These are phyloP conservation scores for Xylaria bambusicola DNA, from an alignment of 495 filamentous ascomycete genomes.

Conservation along the genomic window DNA sequence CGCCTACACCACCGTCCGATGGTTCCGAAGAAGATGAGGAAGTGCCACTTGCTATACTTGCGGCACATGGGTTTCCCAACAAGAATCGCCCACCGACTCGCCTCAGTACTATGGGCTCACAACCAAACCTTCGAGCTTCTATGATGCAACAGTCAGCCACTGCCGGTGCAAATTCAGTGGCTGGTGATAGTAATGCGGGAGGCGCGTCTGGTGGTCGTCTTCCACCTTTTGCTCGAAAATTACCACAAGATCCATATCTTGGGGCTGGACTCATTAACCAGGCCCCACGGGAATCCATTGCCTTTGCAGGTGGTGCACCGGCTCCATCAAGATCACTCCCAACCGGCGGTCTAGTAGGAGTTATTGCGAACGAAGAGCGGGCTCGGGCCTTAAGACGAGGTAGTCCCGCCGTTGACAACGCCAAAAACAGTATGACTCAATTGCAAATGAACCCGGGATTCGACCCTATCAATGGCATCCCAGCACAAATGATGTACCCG, in stretches of 20 bases:
- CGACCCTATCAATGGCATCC: constrained; percentile 49
- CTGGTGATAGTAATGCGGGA: constrained; percentile 24
- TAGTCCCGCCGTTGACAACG: constrained; percentile 63
- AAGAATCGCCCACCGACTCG: constrained; percentile 77
- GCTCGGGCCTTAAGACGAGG: constrained; percentile 74
- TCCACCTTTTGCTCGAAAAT: constrained; percentile 82
- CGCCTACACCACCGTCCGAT: constrained; percentile 41
- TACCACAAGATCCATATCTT: constrained; percentile 88
- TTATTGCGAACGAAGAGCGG: constrained; percentile 85
- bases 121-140: constrained; percentile 59
- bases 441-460: constrained; percentile 41
- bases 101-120: constrained; percentile 65
- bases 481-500: constrained; percentile 52
- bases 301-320: constrained; percentile 65
- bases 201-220: constrained; percentile 42
- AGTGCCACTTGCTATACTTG: constrained; percentile 82
- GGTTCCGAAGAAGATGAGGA: constrained; percentile 82
- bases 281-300: constrained; percentile 73
- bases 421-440: constrained; percentile 21
- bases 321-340: constrained; percentile 45
- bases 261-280: constrained; percentile 79
- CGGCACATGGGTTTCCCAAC: constrained; percentile 89
- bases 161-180: constrained; percentile 25
- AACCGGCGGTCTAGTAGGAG: constrained; percentile 80
- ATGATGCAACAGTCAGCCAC: constrained; percentile 27